Conservation (phyloP, 2,329 filamentous ascomycete species). For the Didymosphaeria variabile region DNA sequence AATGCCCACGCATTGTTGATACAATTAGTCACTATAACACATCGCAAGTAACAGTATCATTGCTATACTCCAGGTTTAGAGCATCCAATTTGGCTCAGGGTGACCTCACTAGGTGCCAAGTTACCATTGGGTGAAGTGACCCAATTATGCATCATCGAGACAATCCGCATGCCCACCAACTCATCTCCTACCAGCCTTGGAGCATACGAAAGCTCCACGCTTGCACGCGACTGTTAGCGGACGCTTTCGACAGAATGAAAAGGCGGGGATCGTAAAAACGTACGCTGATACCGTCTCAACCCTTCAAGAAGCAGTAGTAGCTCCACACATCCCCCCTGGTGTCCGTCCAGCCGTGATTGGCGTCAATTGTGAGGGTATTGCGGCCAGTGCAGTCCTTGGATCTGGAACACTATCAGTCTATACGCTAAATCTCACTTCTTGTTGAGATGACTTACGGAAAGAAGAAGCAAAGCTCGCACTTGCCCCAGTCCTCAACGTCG, state of each 20-base stretch:
- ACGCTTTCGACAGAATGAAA: background rate
- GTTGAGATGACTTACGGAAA: background rate
- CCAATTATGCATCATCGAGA: too few relatives aligned
- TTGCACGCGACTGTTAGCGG: background rate
- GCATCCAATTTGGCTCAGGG: too few relatives aligned
- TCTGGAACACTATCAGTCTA: background rate
- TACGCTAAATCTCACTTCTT: background rate
- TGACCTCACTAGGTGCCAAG: too few relatives aligned
- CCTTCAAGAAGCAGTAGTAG: background rate
- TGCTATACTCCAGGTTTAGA: too few relatives aligned
- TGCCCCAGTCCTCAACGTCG: background rate
- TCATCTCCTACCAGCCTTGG: background rate
- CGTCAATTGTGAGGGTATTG: background rate
- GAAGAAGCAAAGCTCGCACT: background rate
- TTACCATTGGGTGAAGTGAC: too few relatives aligned
- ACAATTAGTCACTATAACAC: too few relatives aligned
- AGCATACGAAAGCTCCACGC: background rate
- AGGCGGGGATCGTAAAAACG: background rate
- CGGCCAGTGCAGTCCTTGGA: background rate
- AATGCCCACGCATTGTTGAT: background rate
- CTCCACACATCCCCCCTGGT: slow-evolving; percentile 1
- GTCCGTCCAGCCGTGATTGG: background rate
- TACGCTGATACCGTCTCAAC: background rate
- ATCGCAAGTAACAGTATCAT: too few relatives aligned
- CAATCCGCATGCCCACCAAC: too few relatives aligned